Conservation (phyloP, 148 eudicot species). For the Mesembryanthemum crystallinum region DNA sequence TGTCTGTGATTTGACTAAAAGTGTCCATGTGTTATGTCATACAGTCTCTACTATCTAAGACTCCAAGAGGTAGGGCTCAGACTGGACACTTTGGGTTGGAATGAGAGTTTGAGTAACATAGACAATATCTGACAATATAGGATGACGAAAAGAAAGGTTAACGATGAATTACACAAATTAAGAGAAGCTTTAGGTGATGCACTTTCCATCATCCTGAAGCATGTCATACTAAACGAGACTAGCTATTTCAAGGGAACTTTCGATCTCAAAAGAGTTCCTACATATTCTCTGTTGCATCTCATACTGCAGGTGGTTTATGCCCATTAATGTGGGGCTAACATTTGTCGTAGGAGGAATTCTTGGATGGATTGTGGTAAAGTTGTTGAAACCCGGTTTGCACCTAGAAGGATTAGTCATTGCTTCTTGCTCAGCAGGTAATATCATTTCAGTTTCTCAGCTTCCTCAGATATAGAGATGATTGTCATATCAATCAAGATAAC, state of each 20-base stretch:
- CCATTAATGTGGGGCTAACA: conserved; percentile 71
- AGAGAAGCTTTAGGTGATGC: background rate
- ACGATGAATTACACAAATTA: background rate
- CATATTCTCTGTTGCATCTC: background rate
- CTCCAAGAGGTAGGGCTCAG: too few relatives aligned
- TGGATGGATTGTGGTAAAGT: conserved; percentile 73
- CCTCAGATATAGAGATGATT: background rate
- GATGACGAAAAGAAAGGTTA: too few relatives aligned
- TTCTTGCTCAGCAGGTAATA: conserved; percentile 58
- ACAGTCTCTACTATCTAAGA: too few relatives aligned
- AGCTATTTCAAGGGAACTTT: background rate
- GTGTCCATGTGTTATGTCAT: too few relatives aligned
- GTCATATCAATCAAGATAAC: background rate
- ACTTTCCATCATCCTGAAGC: background rate
- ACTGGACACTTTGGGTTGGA: too few relatives aligned
- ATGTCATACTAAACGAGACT: background rate
- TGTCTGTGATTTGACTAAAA: too few relatives aligned
- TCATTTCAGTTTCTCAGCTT: background rate
- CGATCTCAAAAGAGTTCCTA: background rate
- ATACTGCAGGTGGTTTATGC: conserved; percentile 87
- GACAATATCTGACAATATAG: background rate
- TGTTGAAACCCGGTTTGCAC: conserved; percentile 61
- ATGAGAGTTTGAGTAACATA: too few relatives aligned
- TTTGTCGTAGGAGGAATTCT: conserved; percentile 72
- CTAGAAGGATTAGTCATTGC: conserved; percentile 75